phyloP scores from a whole-genome alignment of 1,284 basidiomycete species.

The Dichomitus squalens region DNA sequence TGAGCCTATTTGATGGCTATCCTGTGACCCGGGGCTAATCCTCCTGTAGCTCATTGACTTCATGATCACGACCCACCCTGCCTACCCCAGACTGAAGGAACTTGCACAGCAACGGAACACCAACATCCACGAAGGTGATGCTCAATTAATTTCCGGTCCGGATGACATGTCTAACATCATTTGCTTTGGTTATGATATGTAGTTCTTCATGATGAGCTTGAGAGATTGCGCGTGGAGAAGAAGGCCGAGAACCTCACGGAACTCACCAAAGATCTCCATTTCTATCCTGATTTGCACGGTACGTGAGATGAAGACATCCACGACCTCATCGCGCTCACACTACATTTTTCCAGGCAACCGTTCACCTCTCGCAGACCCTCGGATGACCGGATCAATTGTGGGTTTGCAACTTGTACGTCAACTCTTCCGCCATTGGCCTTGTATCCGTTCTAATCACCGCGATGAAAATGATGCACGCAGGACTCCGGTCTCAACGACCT shows the following conservation, averaged over 20 bases:
- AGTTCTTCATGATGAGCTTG: conserved; percentile 79
- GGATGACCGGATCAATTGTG: conserved; percentile 90
- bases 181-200: too few relatives aligned
- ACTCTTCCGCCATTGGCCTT: not conserved
- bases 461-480: conserved; percentile 33
- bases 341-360: conserved; percentile 71
- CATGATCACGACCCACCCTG: conserved; percentile 90
- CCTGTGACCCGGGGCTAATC: not conserved
- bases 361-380: conserved; percentile 92
- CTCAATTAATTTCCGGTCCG: not conserved
- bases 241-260: conserved; percentile 71
- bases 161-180: conserved; percentile 38
- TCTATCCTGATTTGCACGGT: conserved; percentile 95
- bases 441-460: not conserved
- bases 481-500: conserved; percentile 82
- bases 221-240: conserved; percentile 63
- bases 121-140: conserved; percentile 58
- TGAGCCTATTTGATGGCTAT: conserved; percentile 27
- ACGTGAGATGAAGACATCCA: conserved; percentile 5
- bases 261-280: conserved; percentile 87
- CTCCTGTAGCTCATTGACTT: conserved; percentile 91
- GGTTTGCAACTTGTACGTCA: conserved; percentile 76
- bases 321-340: not conserved
- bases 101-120: conserved; percentile 54
- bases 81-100: conserved; percentile 72